Base-by-base conservation (phyloP, 208 protist species). In the Leishmania amazonensis region DNA sequence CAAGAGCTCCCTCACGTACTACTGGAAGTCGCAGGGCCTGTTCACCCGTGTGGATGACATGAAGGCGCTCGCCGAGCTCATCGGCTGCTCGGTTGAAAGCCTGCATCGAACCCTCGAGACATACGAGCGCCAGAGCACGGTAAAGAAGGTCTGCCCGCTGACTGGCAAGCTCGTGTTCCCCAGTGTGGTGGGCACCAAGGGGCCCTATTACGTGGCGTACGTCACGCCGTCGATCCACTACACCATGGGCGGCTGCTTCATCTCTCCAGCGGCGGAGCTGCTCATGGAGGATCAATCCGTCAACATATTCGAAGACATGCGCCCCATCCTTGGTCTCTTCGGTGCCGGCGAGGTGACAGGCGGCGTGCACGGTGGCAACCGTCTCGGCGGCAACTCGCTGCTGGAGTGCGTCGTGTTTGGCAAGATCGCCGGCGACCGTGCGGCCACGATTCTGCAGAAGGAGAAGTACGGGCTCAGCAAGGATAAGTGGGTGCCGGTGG, bases 201-300 rank as follows among this genome's bases (percentile, higher is more conserved):
- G 93, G 45, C 90, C 89, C 24, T 97, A 88, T 83, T 93, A 98
- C 83, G 93, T 97, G 45, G 90, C 95, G 47, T 84, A 87, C 77
- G 90, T 99, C 67, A 99, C 97, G 40, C 99, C 99, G 24, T 93
- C 91, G 11, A 95, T 99, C 81, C 99, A 99, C 89, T 99, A 99
- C 93, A 98, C 92, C 15, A 99, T 99, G 98, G 99, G 99, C 75
- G 99, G 99, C 64, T 85, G 98, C 74, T 75, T 90, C 60, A 98
- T 99, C 81, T 94, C 94, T 45, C 75, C 89, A 11, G 83, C 97
- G 17, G 96, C 89, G 13, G 86, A 94, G 68, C 87, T 99, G 47
- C 92, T 99, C 82, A 79, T 79, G 6, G 31, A 79, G 42, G 89
- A 93, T 73, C 38, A 47, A 24, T 76, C 87, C 19, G 78, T 96